Base-by-base conservation (phyloP, 306 rosid species). In the Heteromeles arbutifolia region DNA sequence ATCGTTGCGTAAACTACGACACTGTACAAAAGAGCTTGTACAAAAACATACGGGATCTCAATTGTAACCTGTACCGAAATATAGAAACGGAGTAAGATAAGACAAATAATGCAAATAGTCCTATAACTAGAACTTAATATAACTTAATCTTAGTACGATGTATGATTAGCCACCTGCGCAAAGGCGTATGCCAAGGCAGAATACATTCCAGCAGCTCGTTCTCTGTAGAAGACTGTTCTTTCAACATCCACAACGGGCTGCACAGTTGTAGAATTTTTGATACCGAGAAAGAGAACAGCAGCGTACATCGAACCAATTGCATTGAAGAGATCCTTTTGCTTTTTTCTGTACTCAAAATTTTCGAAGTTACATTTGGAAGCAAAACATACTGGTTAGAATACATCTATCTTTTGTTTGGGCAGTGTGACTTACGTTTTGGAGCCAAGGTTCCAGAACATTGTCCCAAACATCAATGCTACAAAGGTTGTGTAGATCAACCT, bases 361-460 rank as follows among this genome's bases (percentile, higher is more conserved):
- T 25, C 77, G 61, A 43, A 58, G n/a, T 74, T 13, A 43, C 24
- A 73, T 7, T 61, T 65, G 28, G 69, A 74, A 74, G 59, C 14
- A 8, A 73, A 3, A 11, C 6, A 62, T 25, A 28, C 11, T 17
- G 21, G 69, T 13, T 37, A 61, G 59, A 61, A 21, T 26, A 18
- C 24, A 25, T 59, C 11, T 25, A 9, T 56, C 0, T 31, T 64
- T 29, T 31, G 9, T n/a, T 2, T 61, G 21, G 0, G 68, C 68
- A 25, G 41, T 18, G 59, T 61, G 22, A 28, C 58, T 59, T 82
- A 88, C 92, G 85, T 88, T 76, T 83, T 88, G 82, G 88, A 77
- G 78, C 89, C 92, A 22, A 88, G 88, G 82, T 85, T 67, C 92
- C 88, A 88, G 83, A 81, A 88, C 87, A 88, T 85, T 83, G 85